These are phyloP conservation scores for Hypericum perforatum DNA, from an alignment of 345 rosid species.

Conservation along the genomic window DNA sequence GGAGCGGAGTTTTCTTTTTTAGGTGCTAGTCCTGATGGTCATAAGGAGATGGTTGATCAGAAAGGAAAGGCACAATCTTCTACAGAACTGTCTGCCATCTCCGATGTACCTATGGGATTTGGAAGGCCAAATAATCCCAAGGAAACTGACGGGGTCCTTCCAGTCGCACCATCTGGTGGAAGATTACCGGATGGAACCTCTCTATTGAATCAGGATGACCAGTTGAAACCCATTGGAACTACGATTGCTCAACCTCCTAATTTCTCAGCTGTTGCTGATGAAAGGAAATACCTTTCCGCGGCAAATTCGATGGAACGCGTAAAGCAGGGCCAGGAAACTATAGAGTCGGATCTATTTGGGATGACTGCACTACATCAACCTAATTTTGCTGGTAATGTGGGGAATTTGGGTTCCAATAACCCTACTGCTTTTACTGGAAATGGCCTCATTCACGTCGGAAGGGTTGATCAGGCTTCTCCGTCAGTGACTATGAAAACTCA, in stretches of 20 bases:
- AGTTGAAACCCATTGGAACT: conserved; percentile 34
- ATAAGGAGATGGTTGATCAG: conserved; percentile 39
- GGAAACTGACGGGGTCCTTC: conserved; percentile 26
- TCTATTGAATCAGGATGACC: conserved; percentile 33
- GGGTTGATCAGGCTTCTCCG: conserved; percentile 29
- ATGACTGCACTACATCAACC: conserved; percentile 24
- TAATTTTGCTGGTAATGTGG: conserved; percentile 28
- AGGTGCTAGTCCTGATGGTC: conserved; percentile 44
- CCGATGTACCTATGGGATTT: conserved; percentile 36
- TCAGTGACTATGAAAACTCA: conserved; percentile 29
- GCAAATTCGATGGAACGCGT: conserved; percentile 37
- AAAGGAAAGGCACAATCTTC: conserved; percentile 38
- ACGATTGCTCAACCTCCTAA: conserved; percentile 27
- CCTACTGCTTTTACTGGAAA: conserved; percentile 25
- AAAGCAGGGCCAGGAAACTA: conserved; percentile 36
- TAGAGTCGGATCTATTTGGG: conserved; percentile 26
- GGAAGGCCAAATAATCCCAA: conserved; percentile 36
- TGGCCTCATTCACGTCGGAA: conserved; percentile 29
- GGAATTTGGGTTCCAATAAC: conserved; percentile 19
- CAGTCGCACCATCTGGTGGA: conserved; percentile 35
- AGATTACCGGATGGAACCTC: conserved; percentile 40
- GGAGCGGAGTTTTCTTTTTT: conserved; percentile 1
- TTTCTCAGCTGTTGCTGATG: conserved; percentile 30
- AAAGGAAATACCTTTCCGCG: conserved; percentile 32
- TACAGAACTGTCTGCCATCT: conserved; percentile 28